A percentile compares a stretch with the other conserved stretches of the same genome.
Conservation (phyloP, 2,329 filamentous ascomycete genomes). For the Fusarium albosuccineum region DNA sequence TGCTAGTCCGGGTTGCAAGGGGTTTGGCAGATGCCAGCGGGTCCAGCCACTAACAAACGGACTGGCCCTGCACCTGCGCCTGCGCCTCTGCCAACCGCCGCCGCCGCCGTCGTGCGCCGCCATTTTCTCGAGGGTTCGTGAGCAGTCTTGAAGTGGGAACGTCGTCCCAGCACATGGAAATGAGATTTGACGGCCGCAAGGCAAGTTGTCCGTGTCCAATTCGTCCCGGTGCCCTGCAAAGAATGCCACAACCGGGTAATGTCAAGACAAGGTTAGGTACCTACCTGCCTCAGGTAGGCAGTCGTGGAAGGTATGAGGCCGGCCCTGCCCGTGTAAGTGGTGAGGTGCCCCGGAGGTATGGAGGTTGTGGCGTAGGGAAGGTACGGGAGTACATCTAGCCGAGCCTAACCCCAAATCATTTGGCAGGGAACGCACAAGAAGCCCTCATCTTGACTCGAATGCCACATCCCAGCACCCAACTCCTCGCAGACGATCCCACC, state of each 20-base stretch:
- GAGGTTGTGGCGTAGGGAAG: slow-evolving; percentile 1
- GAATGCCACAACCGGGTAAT: background rate
- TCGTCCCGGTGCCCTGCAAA: slow-evolving; percentile 2
- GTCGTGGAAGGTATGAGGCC: slow-evolving; percentile 3
- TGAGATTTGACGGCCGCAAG: background rate
- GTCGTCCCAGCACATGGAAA: slow-evolving; percentile 1
- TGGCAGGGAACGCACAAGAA: slow-evolving; percentile 11
- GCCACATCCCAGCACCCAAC: slow-evolving; percentile 25
- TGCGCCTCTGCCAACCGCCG: slow-evolving; percentile 21
- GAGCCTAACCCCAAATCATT: slow-evolving; percentile 32
- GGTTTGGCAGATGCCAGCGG: slow-evolving; percentile 34
- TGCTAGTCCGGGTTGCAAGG: slow-evolving; percentile 34
- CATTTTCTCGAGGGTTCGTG: slow-evolving; percentile 23
- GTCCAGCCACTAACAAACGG: slow-evolving; percentile 12
- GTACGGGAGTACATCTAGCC: slow-evolving; percentile 30
- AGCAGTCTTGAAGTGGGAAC: slow-evolving; percentile 9
- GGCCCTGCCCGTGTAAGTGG: background rate
- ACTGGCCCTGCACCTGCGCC: slow-evolving; percentile 1
- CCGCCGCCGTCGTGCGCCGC: slow-evolving; percentile 8
- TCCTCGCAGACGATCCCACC: slow-evolving; percentile 29
- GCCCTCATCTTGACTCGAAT: slow-evolving; percentile 15
- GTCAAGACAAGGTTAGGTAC: background rate
- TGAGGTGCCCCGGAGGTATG: background rate
- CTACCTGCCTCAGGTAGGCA: background rate
- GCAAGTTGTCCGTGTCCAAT: background rate